phyloP scores from a whole-genome alignment of 257 asterid species.

The Echium plantagineum region DNA sequence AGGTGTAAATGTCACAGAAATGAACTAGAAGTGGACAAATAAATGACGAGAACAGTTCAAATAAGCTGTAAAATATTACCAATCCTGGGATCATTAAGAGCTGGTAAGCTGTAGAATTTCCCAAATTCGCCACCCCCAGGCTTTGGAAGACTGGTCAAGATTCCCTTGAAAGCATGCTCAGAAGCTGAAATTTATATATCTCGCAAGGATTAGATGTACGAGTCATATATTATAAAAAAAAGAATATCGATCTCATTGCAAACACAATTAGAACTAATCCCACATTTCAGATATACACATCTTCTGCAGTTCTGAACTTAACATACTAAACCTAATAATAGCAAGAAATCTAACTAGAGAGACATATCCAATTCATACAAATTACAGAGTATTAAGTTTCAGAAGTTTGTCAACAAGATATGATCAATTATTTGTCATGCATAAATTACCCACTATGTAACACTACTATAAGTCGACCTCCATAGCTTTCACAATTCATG shows the following conservation, averaged over 20 bases:
- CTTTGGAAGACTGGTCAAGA: slow-evolving; percentile 69
- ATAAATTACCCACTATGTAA: too few species aligned
- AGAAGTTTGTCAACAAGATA: neutral
- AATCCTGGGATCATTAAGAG: slow-evolving; percentile 77
- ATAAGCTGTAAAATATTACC: slow-evolving; percentile 28
- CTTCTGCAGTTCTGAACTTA: too few species aligned
- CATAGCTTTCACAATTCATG: neutral
- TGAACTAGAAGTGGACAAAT: too few species aligned
- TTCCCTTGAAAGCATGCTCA: slow-evolving; percentile 69
- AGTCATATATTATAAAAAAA: too few species aligned
- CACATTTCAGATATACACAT: too few species aligned
- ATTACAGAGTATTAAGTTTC: neutral
- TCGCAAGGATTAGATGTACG: neutral
- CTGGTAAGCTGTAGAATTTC: slow-evolving; percentile 77
- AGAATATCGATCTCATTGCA: too few species aligned
- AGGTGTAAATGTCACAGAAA: too few species aligned
- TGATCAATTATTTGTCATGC: neutral
- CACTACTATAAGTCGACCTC: neutral
- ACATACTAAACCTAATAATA: too few species aligned
- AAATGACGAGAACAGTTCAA: neutral
- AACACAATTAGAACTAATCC: too few species aligned
- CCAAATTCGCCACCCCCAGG: slow-evolving; percentile 95
- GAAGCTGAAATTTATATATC: slow-evolving; percentile 42
- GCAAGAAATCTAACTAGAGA: too few species aligned
- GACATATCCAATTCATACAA: too few species aligned